Conservation (phyloP, 768 basidiomycete species). For the Clavulina sp. region DNA sequence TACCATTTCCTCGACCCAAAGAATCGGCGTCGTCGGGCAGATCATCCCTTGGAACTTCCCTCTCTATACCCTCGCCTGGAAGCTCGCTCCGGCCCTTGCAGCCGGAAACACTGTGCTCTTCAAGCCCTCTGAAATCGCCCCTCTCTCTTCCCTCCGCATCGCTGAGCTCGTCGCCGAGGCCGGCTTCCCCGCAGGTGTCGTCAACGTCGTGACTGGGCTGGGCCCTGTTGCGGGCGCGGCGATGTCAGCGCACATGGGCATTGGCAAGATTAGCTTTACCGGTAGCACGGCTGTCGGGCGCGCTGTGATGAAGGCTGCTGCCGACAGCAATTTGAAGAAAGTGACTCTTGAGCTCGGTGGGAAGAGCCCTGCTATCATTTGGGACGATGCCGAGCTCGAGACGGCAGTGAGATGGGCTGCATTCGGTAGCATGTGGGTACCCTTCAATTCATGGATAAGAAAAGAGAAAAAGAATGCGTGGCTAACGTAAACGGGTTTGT, state of each 20-base stretch:
- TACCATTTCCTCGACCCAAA: conserved; percentile 11
- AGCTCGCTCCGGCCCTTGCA: conserved; percentile 57
- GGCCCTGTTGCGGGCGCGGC: conserved; percentile 53
- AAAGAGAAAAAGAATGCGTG: conserved; percentile 12
- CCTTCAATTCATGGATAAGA: neutral
- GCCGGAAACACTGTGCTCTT: conserved; percentile 60
- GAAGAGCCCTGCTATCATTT: conserved; percentile 53
- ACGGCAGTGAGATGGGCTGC: conserved; percentile 55
- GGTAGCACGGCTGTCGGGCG: conserved; percentile 63
- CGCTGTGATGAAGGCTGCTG: conserved; percentile 59
- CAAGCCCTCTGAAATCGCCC: conserved; percentile 68
- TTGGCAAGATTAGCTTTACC: conserved; percentile 72
- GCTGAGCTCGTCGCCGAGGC: conserved; percentile 39
- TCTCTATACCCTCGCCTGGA: conserved; percentile 31
- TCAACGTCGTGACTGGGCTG: conserved; percentile 63
- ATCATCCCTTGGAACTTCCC: conserved; percentile 35
- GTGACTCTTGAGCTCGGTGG: conserved; percentile 30
- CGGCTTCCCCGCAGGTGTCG: conserved; percentile 56
- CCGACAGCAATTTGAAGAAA: conserved; percentile 66
- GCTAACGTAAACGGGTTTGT: conserved; percentile 13
- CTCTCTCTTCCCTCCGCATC: conserved; percentile 36
- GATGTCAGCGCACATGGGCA: conserved; percentile 41
- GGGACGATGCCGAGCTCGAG: conserved; percentile 53
- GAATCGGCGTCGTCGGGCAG: conserved; percentile 18
- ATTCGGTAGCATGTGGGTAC: conserved; percentile 54